phyloP scores from a whole-genome alignment of 805 yeast species.

The Candida takata region DNA sequence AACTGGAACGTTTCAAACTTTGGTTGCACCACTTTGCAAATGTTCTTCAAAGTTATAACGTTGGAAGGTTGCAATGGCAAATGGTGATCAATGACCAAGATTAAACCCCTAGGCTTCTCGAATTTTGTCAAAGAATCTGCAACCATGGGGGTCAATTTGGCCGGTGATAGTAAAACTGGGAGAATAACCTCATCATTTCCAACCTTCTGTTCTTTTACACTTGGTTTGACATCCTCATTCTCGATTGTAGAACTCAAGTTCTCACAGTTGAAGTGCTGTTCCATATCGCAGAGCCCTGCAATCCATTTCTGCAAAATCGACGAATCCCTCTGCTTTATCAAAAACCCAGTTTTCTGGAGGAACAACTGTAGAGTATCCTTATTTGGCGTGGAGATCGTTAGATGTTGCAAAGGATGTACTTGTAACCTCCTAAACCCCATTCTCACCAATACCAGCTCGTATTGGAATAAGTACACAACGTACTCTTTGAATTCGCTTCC shows the following conservation, averaged over 20 bases:
- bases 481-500: slow-evolving; percentile 21
- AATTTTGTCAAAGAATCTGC: slow-evolving; percentile 9
- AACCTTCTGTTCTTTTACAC: neutral
- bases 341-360: slow-evolving; percentile 16
- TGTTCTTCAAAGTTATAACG: slow-evolving; percentile 15
- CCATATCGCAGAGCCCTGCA: slow-evolving; percentile 30
- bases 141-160: slow-evolving; percentile 8
- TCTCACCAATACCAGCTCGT: slow-evolving; percentile 12
- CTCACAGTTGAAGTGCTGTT: slow-evolving; percentile 23
- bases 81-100: slow-evolving; percentile 16
- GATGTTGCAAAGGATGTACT: slow-evolving; percentile 3
- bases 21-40: slow-evolving; percentile 13
- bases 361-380: slow-evolving; percentile 15
- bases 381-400: slow-evolving; percentile 17
- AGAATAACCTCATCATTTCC: slow-evolving; percentile 11
- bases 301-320: slow-evolving; percentile 35
- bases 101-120: slow-evolving; percentile 4
- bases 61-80: slow-evolving; percentile 3
- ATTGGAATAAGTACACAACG: slow-evolving; percentile 30
- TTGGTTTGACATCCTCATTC: neutral
- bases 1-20: slow-evolving; percentile 12
- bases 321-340: slow-evolving; percentile 21
- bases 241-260: slow-evolving; percentile 27
- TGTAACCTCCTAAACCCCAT: slow-evolving; percentile 6
- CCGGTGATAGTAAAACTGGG: slow-evolving; percentile 20